Base-by-base conservation (phyloP, 2,329 filamentous ascomycete species). In the Aspergillus brasiliensis region DNA sequence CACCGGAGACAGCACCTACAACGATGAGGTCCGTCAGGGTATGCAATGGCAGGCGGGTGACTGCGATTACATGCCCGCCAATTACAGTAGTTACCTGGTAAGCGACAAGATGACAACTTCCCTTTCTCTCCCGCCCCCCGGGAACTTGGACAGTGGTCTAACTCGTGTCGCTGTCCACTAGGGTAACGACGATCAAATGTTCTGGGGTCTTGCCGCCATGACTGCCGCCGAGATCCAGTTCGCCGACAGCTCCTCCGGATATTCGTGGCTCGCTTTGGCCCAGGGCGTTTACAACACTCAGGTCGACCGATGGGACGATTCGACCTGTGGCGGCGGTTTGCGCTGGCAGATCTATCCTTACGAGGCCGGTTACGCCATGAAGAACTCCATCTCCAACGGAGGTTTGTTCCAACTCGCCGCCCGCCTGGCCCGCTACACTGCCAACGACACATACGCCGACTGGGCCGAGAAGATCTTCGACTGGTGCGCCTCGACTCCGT, bases 381-480 rank as follows among this genome's bases (percentile, higher is more conserved):
- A 93, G 77, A 94, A 94, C 78, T 84, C 87, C 15, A 86, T 93
- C 67, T 88, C 88, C 62, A 95, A 95, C 73, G 91, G 90, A 44
- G 88, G 87, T n/a, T 86, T 95, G 72, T 93, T 96, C 75, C 89
- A 93, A 69, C 82, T 96, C 11, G 88, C 89, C 3, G 90, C 91
- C 1, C 88, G 91, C 17, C 82, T 94, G 13, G 89, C 88, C 25
- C 85, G 88, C 49, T 79, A 78, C 59, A 91, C 88, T 0, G 78
- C 78, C 19, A 90, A 91, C 67, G 68, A 78, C 0, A 88, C 87
- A 0, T 92, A 91, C 66, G 82, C 82, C 2, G 78, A 86, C 4
- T 84, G 84, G 75, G 88, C 88, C 0, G 80, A 81, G 27, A 84
- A 83, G 67, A 81, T 83, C 0, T 91, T 83, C 78, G 79, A 90